These are phyloP conservation scores for Poteriospumella lacustris DNA, from an alignment of 108 stramenopile species.

Conservation along the genomic window DNA sequence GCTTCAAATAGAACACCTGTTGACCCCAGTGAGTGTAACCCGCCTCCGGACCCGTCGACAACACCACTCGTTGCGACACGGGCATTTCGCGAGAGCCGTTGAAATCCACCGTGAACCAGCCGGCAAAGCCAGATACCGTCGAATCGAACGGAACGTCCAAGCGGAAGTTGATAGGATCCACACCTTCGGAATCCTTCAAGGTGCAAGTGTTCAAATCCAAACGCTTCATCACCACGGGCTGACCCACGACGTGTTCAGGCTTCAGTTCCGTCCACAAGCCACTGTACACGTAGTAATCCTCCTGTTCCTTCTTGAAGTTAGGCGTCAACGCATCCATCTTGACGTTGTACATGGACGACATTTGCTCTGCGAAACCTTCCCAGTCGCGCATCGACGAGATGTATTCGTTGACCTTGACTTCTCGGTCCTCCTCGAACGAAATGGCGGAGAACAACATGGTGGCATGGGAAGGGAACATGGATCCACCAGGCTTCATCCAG, in stretches of 20 bases:
- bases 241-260: slow-evolving; percentile 68
- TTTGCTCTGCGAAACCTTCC: slow-evolving; percentile 76
- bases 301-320: slow-evolving; percentile 85
- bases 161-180: slow-evolving; percentile 60
- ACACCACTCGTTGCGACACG: slow-evolving; percentile 63
- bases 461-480: slow-evolving; percentile 89
- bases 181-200: slow-evolving; percentile 76
- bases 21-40: slow-evolving; percentile 98
- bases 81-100: slow-evolving; percentile 37
- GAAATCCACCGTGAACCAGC: slow-evolving; percentile 96
- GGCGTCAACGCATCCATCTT: slow-evolving; percentile 74
- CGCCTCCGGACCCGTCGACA: slow-evolving; percentile 84
- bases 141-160: slow-evolving; percentile 64
- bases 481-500: slow-evolving; percentile 60
- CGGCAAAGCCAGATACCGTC: slow-evolving; percentile 79
- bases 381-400: slow-evolving; percentile 77
- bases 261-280: slow-evolving; percentile 85
- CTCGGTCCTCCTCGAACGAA: slow-evolving; percentile 81
- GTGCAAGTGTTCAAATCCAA: slow-evolving; percentile 89
- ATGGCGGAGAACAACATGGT: slow-evolving; percentile 89
- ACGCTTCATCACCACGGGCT: slow-evolving; percentile 65
- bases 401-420: slow-evolving; percentile 66
- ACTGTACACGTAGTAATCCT: slow-evolving; percentile 81
- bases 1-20: slow-evolving; percentile 58
- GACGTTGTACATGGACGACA: slow-evolving; percentile 73